Percentiles rank a stretch among this genome's conserved stretches.
phyloP scores from a whole-genome alignment of 257 asterid genomes.

The Nicotiana attenuata region DNA sequence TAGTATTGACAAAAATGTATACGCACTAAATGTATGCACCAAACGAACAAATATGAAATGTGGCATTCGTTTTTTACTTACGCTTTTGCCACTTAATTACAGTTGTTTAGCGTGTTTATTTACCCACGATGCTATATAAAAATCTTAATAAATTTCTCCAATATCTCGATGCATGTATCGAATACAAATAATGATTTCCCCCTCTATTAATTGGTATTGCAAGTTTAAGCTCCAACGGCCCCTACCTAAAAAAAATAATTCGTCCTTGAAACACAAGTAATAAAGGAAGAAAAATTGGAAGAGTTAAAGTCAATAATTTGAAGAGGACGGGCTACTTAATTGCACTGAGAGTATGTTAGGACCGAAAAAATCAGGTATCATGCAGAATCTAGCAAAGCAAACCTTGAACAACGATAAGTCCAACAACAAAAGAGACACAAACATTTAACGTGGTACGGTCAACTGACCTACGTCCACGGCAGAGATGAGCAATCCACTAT shows the following conservation, averaged over 20 bases:
- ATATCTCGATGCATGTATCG: neutral
- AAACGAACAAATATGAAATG: neutral
- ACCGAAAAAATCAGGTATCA: no score
- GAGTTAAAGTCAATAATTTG: neutral
- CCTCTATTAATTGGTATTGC: neutral
- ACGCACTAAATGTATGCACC: neutral
- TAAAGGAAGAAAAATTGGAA: neutral
- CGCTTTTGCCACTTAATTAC: neutral
- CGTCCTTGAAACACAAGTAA: neutral
- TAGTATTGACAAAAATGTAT: neutral
- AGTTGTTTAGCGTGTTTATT: neutral
- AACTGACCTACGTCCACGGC: no score
- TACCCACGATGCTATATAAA: neutral
- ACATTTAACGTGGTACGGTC: no score
- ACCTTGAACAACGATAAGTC: no score
- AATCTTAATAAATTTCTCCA: neutral
- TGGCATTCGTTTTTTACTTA: neutral
- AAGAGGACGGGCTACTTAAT: neutral
- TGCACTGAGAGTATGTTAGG: no score
- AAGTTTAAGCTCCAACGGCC: neutral
- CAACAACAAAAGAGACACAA: no score
- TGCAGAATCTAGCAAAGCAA: no score
- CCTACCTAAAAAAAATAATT: neutral
- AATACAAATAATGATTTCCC: neutral
- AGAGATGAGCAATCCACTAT: no score